A percentile compares a stretch with the other conserved stretches of the same genome.
phyloP scores from a whole-genome alignment of 306 rosid genomes.

The peach (Prunus persica) region Prunus_persica_NCBIv2 NC_034014.1:26382001-26382500 shows the following conservation, averaged over 20 bases:
- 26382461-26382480: not conserved
- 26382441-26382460: not conserved
- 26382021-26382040: too few species aligned
- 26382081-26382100: not conserved
- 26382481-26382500: not conserved
- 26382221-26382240: slow-evolving; percentile 16
- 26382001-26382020: too few species aligned
- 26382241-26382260: not conserved
- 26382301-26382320: too few species aligned
- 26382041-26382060: too few species aligned
- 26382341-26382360: fast-evolving
- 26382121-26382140: slow-evolving; percentile 28
- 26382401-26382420: fast-evolving
- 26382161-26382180: slow-evolving; percentile 28
- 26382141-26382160: slow-evolving; percentile 5
- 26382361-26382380: too few species aligned
- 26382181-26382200: slow-evolving; percentile 8
- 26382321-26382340: too few species aligned
- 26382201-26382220: slow-evolving; percentile 16
- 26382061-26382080: too few species aligned
- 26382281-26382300: not conserved
- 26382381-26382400: too few species aligned
- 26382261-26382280: too few species aligned
- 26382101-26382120: slow-evolving; percentile 28
- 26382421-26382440: too few species aligned